Base-by-base conservation (phyloP, 805 yeast genomes). In the Wickerhamomyces rabaulensis region DNA sequence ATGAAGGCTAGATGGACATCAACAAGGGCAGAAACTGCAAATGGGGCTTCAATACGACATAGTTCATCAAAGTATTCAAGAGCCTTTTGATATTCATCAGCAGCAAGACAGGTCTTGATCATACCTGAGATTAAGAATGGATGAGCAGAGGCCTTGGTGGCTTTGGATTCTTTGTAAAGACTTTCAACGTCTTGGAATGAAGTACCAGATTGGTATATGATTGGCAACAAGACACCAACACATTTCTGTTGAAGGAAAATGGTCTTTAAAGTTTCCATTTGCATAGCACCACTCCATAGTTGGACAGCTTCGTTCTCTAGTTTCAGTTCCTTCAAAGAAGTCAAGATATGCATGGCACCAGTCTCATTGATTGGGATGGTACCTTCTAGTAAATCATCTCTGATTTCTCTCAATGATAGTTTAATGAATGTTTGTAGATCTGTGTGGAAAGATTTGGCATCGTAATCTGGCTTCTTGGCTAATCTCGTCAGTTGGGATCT, bases 1-100 rank as follows among this genome's bases (percentile, higher is more conserved):
- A 87, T 83, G 56, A 87, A 87, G 3, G 84, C 74, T 50, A 86
- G 71, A 68, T 87, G 95, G 41, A 87, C 82, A 65, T 84, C 87
- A 29, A 84, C 76, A 64, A 85, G 69, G 27, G 82, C 75, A 43
- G 80, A 73, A 56, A 70, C 67, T 63, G 69, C 70, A 36, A 50
- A 46, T 44, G 58, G 55, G 38, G 63, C 67, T 40, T 78, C 79
- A 40, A 77, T 73, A 39, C 71, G 70, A 53, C 85, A 78, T 50
- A 86, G 67, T 41, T 75, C 74, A 59, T 79, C 81, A 63, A 86
- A 83, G 43, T 78, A 68, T 48, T 75, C 76, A 50, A 87, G 69
- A 5, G 91, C 95, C 55, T 79, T 75, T 39, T 80, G 70, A 49
- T 80, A 79, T 57, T 81, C 83, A 44, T 80, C 79, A 27, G 84